phyloP scores from a whole-genome alignment of 2,329 filamentous ascomycete species.

The Neonectria neomacrospora region DNA sequence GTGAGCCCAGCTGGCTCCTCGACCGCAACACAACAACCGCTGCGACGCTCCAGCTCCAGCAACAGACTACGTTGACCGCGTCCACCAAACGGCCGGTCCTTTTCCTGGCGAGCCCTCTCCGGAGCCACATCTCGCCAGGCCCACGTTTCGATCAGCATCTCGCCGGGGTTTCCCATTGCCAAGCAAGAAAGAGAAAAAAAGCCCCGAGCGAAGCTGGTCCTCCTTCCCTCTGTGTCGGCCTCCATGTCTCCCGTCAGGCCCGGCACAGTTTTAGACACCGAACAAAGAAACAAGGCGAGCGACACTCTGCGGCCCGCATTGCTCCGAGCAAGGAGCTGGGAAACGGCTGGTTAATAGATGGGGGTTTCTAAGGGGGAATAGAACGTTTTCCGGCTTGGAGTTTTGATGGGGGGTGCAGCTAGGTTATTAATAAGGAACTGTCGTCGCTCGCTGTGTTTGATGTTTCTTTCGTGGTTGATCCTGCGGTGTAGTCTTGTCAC shows the following conservation, averaged over 20 bases:
- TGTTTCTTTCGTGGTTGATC: neutral
- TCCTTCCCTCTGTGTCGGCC: constrained; percentile 23
- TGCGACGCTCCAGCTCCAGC: neutral
- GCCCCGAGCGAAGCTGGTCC: neutral
- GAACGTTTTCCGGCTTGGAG: neutral
- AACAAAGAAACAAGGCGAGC: neutral
- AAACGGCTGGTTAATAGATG: neutral
- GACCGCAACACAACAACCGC: neutral
- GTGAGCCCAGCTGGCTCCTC: constrained; percentile 1
- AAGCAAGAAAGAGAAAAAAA: too few relatives aligned
- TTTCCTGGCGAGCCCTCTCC: constrained; percentile 27
- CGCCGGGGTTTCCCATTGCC: neutral
- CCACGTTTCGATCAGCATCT: constrained; percentile 24
- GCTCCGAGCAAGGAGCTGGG: neutral
- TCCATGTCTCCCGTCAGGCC: constrained; percentile 32
- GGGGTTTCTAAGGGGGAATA: constrained; percentile 6
- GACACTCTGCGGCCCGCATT: neutral
- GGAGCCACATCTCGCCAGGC: constrained; percentile 20
- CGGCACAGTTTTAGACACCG: constrained; percentile 15
- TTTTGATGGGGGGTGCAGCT: neutral
- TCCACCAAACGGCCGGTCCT: constrained; percentile 13
- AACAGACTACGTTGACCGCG: constrained; percentile 25
- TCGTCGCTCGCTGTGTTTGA: constrained; percentile 10
- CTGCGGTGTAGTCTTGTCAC: too few relatives aligned
- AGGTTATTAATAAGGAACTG: constrained; percentile 24